phyloP scores from a whole-genome alignment of 2,329 filamentous ascomycete genomes.

The Colletotrichum melonis region DNA sequence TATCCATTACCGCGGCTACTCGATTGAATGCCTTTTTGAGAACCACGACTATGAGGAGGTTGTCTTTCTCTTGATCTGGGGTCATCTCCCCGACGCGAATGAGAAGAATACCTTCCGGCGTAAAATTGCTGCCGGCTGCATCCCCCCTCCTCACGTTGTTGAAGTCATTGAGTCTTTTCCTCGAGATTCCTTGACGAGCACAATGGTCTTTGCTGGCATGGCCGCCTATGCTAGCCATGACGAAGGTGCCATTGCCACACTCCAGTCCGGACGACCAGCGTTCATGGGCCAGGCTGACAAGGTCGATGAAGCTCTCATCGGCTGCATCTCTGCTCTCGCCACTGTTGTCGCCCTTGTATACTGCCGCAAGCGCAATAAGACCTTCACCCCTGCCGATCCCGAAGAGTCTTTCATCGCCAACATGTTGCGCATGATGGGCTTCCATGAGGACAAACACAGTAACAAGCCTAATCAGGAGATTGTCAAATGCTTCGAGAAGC shows the following conservation, averaged over 20 bases:
- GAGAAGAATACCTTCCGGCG: constrained; percentile 41
- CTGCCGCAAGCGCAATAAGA: constrained; percentile 50
- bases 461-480: constrained; percentile 44
- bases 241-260: constrained; percentile 42
- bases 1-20: constrained; percentile 47
- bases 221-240: constrained; percentile 46
- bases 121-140: not conserved
- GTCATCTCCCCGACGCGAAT: constrained; percentile 45
- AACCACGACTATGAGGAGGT: constrained; percentile 41
- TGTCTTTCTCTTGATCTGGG: constrained; percentile 52
- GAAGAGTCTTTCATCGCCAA: constrained; percentile 53
- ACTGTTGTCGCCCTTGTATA: constrained; percentile 38
- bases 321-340: constrained; percentile 6
- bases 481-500: constrained; percentile 44
- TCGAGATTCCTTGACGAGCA: constrained; percentile 46
- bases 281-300: not conserved
- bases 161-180: constrained; percentile 32
- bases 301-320: constrained; percentile 9
- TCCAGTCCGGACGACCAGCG: not conserved
- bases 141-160: constrained; percentile 5
- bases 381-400: constrained; percentile 46
- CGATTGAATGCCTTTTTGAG: constrained; percentile 40
- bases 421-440: constrained; percentile 45
- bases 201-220: constrained; percentile 50
- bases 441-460: not conserved